Evolutionary conservation across 2,329 filamentous ascomycete genomes (phyloP).

Genomic region (Sarocladium kiliense): DNA sequence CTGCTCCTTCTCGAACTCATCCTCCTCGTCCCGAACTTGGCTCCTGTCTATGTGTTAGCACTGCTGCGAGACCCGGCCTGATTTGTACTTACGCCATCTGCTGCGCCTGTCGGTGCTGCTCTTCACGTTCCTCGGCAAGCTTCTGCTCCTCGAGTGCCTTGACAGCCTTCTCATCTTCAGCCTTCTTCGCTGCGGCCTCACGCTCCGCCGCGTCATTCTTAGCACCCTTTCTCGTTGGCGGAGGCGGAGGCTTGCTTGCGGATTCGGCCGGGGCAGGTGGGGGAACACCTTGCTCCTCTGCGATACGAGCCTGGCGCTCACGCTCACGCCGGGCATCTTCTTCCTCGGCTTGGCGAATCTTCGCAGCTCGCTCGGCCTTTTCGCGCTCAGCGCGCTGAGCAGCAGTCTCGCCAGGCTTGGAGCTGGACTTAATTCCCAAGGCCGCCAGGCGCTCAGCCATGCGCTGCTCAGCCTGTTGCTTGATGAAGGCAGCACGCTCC

Average conservation of each 20-base stretch:
- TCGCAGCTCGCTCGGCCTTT: conserved; percentile 78
- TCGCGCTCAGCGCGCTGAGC: conserved; percentile 86
- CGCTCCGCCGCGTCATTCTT: conserved; percentile 53
- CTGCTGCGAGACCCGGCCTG: background rate
- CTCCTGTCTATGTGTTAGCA: conserved; percentile 48
- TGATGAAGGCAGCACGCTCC: conserved; percentile 91
- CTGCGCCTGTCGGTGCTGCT: conserved; percentile 67
- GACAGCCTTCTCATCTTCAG: conserved; percentile 35
- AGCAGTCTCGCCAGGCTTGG: conserved; percentile 73
- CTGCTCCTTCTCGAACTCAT: conserved; percentile 73
- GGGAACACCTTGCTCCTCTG: conserved; percentile 66
- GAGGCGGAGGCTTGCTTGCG: conserved; percentile 67
- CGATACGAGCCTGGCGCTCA: conserved; percentile 77
- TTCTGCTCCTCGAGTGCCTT: conserved; percentile 63
- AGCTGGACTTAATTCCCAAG: conserved; percentile 79
- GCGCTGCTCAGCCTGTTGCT: conserved; percentile 91
- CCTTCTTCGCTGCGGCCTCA: conserved; percentile 17
- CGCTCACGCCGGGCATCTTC: conserved; percentile 86
- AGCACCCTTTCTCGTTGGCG: conserved; percentile 68
- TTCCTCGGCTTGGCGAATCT: conserved; percentile 83
- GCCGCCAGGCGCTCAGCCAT: conserved; percentile 96
- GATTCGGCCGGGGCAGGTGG: conserved; percentile 46
- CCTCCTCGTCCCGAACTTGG: conserved; percentile 69
- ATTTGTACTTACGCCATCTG: conserved; percentile 71
- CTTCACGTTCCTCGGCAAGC: conserved; percentile 66